Evolutionary conservation across 2,329 filamentous ascomycete species (phyloP).

Genomic region (Trichothecium roseum): DNA sequence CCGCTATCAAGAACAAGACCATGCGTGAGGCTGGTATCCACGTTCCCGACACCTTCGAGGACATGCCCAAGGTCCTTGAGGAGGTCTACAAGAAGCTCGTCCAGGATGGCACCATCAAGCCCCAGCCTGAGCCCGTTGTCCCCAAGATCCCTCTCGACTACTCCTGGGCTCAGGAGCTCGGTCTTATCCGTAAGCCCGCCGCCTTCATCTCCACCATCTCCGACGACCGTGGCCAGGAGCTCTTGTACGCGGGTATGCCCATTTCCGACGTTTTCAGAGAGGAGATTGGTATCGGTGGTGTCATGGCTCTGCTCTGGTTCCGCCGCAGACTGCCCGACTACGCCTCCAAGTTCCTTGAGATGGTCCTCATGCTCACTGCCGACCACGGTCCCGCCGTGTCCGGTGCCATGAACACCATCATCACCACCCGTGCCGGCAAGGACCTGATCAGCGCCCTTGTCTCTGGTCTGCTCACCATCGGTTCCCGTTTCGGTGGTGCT

Average conservation of each 20-base stretch:
- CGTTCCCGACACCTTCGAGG: conserved; percentile 95
- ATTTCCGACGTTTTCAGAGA: conserved; percentile 99
- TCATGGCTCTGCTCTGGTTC: conserved; percentile 99
- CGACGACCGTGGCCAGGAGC: conserved; percentile 98
- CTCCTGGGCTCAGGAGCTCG: conserved; percentile 98
- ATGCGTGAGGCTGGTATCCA: conserved; percentile 93
- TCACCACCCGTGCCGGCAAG: conserved; percentile 98
- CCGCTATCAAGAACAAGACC: conserved; percentile 88
- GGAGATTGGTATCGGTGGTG: conserved; percentile 98
- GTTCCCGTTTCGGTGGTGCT: conserved; percentile 95
- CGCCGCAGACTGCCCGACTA: conserved; percentile 91
- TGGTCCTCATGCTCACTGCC: conserved; percentile 99
- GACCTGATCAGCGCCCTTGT: conserved; percentile 94
- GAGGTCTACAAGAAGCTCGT: conserved; percentile 83
- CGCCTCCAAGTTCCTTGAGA: conserved; percentile 98
- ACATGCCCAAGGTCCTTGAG: conserved; percentile 69
- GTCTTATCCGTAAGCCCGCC: conserved; percentile 98
- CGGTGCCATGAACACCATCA: conserved; percentile 99
- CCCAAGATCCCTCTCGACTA: conserved; percentile 99
- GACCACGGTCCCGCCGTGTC: conserved; percentile 98
- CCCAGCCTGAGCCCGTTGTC: conserved; percentile 78
- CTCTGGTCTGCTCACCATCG: conserved; percentile 93
- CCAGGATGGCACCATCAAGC: conserved; percentile 73
- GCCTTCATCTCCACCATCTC: conserved; percentile 99
- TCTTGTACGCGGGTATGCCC: conserved; percentile 97